Conservation (phyloP, 2,329 filamentous ascomycete species). For the Trichophyton equinum region DNA sequence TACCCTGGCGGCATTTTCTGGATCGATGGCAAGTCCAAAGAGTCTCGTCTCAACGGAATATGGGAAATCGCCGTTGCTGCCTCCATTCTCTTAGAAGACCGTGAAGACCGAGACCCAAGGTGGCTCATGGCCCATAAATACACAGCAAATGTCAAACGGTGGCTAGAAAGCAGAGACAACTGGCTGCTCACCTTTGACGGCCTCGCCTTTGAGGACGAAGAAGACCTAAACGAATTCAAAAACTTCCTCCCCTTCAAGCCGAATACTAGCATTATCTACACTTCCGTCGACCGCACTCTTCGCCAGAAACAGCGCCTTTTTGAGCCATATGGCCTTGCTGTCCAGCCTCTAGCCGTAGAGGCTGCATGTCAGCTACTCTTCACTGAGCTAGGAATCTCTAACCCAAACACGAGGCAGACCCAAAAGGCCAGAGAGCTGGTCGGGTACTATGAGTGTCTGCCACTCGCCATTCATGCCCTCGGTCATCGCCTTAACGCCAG, state of each 20-base stretch:
- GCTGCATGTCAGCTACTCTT: constrained; percentile 51
- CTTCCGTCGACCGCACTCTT: constrained; percentile 50
- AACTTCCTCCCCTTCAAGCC: constrained; percentile 52
- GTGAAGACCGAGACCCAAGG: constrained; percentile 26
- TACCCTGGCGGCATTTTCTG: constrained; percentile 59
- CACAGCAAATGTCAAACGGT: constrained; percentile 46
- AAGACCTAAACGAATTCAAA: constrained; percentile 38
- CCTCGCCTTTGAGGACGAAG: constrained; percentile 47
- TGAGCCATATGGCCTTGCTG: constrained; percentile 46
- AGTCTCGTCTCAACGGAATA: constrained; percentile 49
- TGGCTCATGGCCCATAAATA: constrained; percentile 36
- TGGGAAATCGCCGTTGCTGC: constrained; percentile 53
- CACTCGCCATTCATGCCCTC: constrained; percentile 55
- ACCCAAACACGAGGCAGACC: constrained; percentile 44
- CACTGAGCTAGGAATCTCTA: constrained; percentile 48
- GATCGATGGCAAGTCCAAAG: constrained; percentile 49
- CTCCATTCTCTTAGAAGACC: constrained; percentile 34
- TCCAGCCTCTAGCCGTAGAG: constrained; percentile 42
- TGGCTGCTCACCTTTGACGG: constrained; percentile 60
- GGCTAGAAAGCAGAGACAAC: constrained; percentile 49
- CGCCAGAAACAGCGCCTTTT: constrained; percentile 45
- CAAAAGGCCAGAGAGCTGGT: constrained; percentile 50
- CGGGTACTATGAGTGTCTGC: constrained; percentile 50
- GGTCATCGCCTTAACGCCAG: constrained; percentile 50
- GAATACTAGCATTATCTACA: constrained; percentile 55